Evolutionary conservation across 352 stramenopile species (phyloP).

Genomic region (Globisporangium megalacanthum): DNA sequence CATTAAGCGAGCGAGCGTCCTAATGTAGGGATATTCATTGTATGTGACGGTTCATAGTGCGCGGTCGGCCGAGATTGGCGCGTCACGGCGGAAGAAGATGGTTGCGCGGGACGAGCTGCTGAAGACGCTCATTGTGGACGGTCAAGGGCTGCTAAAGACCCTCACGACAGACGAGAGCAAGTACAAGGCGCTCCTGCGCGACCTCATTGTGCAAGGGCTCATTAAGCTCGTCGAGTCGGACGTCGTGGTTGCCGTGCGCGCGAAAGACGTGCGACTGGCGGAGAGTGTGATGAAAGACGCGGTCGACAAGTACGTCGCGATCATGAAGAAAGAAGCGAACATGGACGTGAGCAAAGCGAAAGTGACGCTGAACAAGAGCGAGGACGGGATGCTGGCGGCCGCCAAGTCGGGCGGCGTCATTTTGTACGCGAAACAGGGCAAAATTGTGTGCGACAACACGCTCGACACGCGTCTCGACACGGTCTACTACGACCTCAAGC

Average conservation of each 20-base stretch:
- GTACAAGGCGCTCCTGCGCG: constrained; percentile 93
- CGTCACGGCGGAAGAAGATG: constrained; percentile 97
- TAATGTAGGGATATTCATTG: too few relatives aligned
- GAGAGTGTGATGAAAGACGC: constrained; percentile 87
- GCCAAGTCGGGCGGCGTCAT: constrained; percentile 79
- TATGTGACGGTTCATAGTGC: constrained; percentile 24
- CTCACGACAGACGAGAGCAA: constrained; percentile 71
- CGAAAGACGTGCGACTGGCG: constrained; percentile 87
- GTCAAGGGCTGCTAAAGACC: constrained; percentile 44
- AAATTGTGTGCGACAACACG: constrained; percentile 98
- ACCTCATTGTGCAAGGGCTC: constrained; percentile 97
- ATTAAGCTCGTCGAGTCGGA: constrained; percentile 98
- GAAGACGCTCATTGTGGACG: constrained; percentile 72
- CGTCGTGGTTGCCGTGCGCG: constrained; percentile 89
- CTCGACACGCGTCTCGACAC: constrained; percentile 87
- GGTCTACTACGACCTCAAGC: constrained; percentile 83
- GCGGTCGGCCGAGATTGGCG: constrained; percentile 91
- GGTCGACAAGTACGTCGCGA: constrained; percentile 73
- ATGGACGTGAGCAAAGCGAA: constrained; percentile 88
- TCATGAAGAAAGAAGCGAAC: constrained; percentile 89
- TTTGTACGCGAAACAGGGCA: constrained; percentile 88
- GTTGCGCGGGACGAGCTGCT: constrained; percentile 89
- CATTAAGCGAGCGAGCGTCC: too few relatives aligned
- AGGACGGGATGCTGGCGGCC: constrained; percentile 79
- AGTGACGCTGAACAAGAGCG: constrained; percentile 87